Evolutionary conservation across 257 asterid genomes (phyloP), one percentile per base, ranked within the genome.

Genomic region (Eustoma russellianum): DNA sequence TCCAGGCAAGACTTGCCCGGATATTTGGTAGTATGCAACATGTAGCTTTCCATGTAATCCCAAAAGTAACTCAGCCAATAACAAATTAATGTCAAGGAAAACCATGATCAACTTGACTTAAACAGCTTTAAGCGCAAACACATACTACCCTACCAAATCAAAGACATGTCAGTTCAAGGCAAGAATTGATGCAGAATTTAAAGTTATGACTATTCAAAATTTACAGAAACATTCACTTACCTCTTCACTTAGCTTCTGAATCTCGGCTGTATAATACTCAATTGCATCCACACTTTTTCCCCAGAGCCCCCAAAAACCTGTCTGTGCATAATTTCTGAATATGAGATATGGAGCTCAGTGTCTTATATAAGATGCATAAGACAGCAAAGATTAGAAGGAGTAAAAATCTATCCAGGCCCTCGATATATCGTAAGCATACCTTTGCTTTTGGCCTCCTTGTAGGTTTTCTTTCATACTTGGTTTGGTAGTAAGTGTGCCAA

Each of bases 401-500:
- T n/a, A 51, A 13, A 14, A 41, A 24, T 18, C 19, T 46, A 17
- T 48, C 40, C 13, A 45, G 24, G 46, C 19, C 47, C 5, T 44
- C 33, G 57, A 55, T 17, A 55, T 16, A 60, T 41, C 48, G 69
- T 41, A 17, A 45, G 49, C 63, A 58, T 75, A 89, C 97, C 95
- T 74, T 83, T 55, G 77, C 77, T 59, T 13, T 68, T 46, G 93
- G 95, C 68, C 79, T 79, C 47, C 30, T 66, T 49, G 68, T 65
- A 6, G 90, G 92, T 53, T 85, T 85, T 56, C 88, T 77, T 77
- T 81, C 90, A 50, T 49, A 73, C 53, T 64, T 71, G 59, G 92
- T 83, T 75, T 89, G 78, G 56, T 89, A 85, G 79, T 83, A 89
- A 53, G 85, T 79, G 30, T 73, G 79, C 93, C 94, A 85, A 63